Evolutionary conservation across 768 basidiomycete genomes (phyloP).

Genomic region (Leccinum rimulosum): DNA sequence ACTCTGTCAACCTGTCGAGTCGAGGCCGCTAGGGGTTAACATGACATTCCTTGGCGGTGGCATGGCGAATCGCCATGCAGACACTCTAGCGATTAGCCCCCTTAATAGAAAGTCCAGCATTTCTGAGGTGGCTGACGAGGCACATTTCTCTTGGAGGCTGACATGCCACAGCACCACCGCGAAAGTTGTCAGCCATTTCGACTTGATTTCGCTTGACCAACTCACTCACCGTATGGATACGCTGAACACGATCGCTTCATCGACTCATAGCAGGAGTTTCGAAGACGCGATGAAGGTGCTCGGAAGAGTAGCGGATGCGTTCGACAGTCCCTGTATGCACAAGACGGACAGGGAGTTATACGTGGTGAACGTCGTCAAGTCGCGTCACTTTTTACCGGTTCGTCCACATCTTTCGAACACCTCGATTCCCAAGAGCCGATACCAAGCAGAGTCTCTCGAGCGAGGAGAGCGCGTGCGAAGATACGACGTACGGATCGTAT

Average conservation of each 20-base stretch:
- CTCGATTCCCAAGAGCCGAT: not conserved
- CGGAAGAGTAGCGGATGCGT: conserved; percentile 30
- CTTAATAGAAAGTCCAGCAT: not conserved
- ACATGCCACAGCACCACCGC: conserved; percentile 3
- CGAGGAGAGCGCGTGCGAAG: conserved; percentile 10
- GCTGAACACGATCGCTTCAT: not conserved
- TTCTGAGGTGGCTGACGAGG: conserved; percentile 11
- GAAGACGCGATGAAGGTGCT: conserved; percentile 25
- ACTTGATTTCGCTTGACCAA: not conserved
- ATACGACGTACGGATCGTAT: not conserved
- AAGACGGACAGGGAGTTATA: conserved; percentile 21
- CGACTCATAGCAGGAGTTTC: not conserved
- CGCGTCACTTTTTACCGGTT: conserved; percentile 21
- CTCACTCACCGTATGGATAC: conserved; percentile 8
- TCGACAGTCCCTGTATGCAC: conserved; percentile 23
- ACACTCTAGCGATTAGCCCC: not conserved
- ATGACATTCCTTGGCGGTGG: not conserved
- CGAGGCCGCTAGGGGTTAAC: too few relatives aligned
- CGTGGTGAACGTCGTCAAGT: conserved; percentile 23
- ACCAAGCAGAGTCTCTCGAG: conserved; percentile 17
- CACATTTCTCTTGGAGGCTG: conserved; percentile 11
- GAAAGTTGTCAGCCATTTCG: not conserved
- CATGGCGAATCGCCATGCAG: not conserved
- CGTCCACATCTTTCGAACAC: conserved; percentile 1
- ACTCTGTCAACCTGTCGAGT: not conserved